Conservation (phyloP, 1,284 basidiomycete genomes). For the Moesziomyces sp. region DNA sequence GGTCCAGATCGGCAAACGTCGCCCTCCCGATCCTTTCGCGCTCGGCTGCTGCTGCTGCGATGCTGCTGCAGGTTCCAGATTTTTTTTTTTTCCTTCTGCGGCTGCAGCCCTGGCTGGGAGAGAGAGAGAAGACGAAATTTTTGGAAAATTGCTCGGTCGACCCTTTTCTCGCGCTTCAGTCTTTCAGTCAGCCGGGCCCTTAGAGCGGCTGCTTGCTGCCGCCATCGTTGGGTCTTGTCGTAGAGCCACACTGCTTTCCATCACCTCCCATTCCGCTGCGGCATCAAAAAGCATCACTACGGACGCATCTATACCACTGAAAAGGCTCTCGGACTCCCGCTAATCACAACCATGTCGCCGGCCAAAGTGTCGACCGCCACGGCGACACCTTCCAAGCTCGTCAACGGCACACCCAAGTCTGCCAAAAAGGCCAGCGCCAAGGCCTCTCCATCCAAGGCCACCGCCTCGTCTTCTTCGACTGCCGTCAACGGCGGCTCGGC, state of each 20-base stretch:
- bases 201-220: too few relatives aligned
- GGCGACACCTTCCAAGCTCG: not conserved
- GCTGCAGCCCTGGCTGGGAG: too few relatives aligned
- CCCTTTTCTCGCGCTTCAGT: conserved; percentile 6
- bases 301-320: too few relatives aligned
- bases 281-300: too few relatives aligned
- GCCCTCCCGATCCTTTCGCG: conserved; percentile 19
- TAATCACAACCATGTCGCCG: not conserved
- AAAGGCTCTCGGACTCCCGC: too few relatives aligned
- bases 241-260: too few relatives aligned
- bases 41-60: not conserved
- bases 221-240: too few relatives aligned
- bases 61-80: not conserved
- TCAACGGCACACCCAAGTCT: conserved; percentile 15
- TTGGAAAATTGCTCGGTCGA: conserved; percentile 9
- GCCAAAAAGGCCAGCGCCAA: conserved; percentile 22
- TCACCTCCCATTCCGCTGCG: too few relatives aligned
- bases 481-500: conserved; percentile 10
- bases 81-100: conserved; percentile 11
- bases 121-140: conserved; percentile 16
- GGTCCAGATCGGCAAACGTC: conserved; percentile 21
- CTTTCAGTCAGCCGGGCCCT: not conserved
- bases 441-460: conserved; percentile 6
- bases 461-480: not conserved
- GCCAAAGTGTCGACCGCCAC: not conserved